Evolutionary conservation across 164 flowering plant species (phyloP), one percentile per base, ranked within the genome.

Genomic region (Liriodendron chinense): DNA sequence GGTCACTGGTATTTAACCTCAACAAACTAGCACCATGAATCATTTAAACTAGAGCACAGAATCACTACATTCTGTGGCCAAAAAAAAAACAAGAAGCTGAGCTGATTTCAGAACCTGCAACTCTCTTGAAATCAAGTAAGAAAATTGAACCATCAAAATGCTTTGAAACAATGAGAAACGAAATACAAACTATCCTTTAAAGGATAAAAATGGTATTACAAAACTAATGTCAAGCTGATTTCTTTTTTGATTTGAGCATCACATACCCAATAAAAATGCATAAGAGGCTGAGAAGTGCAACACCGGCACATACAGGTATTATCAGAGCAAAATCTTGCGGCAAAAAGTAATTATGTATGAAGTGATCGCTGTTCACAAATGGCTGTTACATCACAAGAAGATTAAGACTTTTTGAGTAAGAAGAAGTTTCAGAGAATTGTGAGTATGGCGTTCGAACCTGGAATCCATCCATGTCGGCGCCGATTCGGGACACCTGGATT

Each of bases 281-380:
- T 24, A 96, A 79, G 76, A 94, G 81, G 82, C 86, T 89, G 47
- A 94, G 79, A 25, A 92, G 89, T 1, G 78, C 80, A 78, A 93
- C 89, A 14, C 97, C 98, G 61, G 97, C 98, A 83, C 76, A 86
- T 12, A 96, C 92, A 14, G 98, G 98, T 70, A 96, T 84, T 70
- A 94, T 78, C 57, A 96, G 81, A 43, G 99, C 98, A 77, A 82
- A 93, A 65, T 94, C 94, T 78, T 88, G 93, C 63, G 99, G 94
- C 25, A 93, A 85, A 82, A 96, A 96, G 83, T 92, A 96, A 69
- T 81, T 80, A 78, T 94, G 97, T 79, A 96, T 86, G 75, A 96
- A 96, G 82, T 96, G 94, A 84, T 94, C 92, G 59, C 80, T 79
- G 79, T 96, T 97, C 62, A 96, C 99, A 81, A 96, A 96, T 18